Percentiles rank a stretch among this genome's conserved stretches.
phyloP scores from a whole-genome alignment of 345 rosid genomes.

The Acer campestre region DNA sequence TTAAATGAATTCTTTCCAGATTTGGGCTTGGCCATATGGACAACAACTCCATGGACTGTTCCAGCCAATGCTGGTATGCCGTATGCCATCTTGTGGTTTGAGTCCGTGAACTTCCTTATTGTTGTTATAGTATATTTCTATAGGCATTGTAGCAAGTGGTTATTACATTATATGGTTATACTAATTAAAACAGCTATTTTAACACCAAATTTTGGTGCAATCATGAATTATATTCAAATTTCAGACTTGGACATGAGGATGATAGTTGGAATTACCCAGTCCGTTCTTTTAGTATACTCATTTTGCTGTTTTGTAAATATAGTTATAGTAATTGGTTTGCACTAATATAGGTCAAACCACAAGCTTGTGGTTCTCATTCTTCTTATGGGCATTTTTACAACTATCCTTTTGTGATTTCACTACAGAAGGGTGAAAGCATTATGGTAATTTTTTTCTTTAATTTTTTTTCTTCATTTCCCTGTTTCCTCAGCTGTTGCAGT shows the following conservation, averaged over 20 bases:
- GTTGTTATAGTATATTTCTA: neutral
- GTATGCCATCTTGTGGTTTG: conserved; percentile 37
- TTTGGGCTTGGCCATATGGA: conserved; percentile 86
- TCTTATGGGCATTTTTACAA: neutral
- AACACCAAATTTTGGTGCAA: neutral
- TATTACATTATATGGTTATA: neutral
- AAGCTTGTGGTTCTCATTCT: neutral
- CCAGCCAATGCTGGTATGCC: conserved; percentile 92
- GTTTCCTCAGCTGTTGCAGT: conserved; percentile 83
- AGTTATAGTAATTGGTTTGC: neutral
- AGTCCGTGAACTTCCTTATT: neutral
- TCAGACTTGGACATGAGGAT: neutral
- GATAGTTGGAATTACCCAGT: neutral
- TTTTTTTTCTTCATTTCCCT: neutral
- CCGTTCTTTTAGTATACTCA: neutral
- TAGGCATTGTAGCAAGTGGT: neutral
- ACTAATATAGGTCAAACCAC: neutral
- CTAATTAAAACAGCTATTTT: neutral
- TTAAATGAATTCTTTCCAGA: conserved; percentile 73
- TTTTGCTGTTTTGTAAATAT: conserved; percentile 1
- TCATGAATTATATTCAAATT: neutral
- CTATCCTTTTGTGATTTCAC: neutral
- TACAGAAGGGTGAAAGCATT: neutral
- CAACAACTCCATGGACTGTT: conserved; percentile 97
- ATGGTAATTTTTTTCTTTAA: neutral